Conservation (phyloP, 495 filamentous ascomycete genomes). For the Rostrohypoxylon terebratum region DNA sequence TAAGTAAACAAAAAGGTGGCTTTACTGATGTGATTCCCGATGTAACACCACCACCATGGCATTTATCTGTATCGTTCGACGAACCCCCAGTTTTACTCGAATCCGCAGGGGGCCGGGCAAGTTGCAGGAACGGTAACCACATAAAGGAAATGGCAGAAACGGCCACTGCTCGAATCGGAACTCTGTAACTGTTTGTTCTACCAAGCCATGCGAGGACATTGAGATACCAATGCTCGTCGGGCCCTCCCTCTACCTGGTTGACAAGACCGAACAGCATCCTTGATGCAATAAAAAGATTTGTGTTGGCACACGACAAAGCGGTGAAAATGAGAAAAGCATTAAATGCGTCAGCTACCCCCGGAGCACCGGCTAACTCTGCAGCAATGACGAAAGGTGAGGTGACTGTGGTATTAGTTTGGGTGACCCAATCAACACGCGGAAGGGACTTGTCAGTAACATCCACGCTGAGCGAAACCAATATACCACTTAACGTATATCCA, state of each 20-base stretch:
- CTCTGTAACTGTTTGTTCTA: constrained; percentile 54
- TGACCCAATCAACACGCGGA: constrained; percentile 35
- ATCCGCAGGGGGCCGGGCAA: constrained; percentile 4
- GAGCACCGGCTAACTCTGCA: constrained; percentile 38
- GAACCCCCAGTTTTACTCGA: background rate
- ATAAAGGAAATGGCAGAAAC: constrained; percentile 48
- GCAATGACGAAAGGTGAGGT: constrained; percentile 56
- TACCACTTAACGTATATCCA: constrained; percentile 47
- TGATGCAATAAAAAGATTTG: constrained; percentile 58
- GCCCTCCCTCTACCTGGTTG: constrained; percentile 47
- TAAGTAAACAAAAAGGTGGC: background rate
- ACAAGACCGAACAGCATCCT: constrained; percentile 57
- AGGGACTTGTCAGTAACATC: constrained; percentile 26
- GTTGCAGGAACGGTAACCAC: constrained; percentile 49
- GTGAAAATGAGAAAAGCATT: constrained; percentile 45
- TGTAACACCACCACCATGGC: background rate
- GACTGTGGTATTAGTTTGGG: background rate
- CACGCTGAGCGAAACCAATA: constrained; percentile 31
- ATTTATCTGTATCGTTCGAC: background rate
- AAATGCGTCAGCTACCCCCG: constrained; percentile 31
- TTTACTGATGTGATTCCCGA: constrained; percentile 1
- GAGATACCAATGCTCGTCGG: constrained; percentile 44
- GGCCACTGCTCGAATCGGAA: constrained; percentile 56
- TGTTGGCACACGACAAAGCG: constrained; percentile 49
- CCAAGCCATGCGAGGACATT: constrained; percentile 49